Conservation (phyloP, 129 eudicot species). For the Pseudognaphalium luteoalbum region DNA sequence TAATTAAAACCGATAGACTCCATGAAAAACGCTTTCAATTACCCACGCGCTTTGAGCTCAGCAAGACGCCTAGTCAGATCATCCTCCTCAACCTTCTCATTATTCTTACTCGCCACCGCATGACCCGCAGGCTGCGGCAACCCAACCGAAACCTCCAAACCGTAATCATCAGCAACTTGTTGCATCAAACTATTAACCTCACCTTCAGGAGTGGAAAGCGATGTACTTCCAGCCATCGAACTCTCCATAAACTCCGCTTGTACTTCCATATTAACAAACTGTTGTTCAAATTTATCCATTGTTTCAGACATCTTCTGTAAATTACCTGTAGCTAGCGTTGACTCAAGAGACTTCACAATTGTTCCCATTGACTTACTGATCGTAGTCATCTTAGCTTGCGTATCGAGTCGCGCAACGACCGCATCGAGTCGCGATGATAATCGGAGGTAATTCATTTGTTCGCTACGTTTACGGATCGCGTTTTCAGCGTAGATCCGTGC, state of each 20-base stretch:
- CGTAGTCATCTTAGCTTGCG: slow-evolving; percentile 80
- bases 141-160: slow-evolving; percentile 85
- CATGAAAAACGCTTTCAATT: slow-evolving; percentile 6
- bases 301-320: slow-evolving; percentile 94
- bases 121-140: slow-evolving; percentile 83
- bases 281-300: slow-evolving; percentile 84
- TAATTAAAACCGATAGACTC: neutral
- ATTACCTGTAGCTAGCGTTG: slow-evolving; percentile 65
- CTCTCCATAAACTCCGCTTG: slow-evolving; percentile 97
- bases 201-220: slow-evolving; percentile 80
- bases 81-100: slow-evolving; percentile 83
- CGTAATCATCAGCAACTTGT: slow-evolving; percentile 97
- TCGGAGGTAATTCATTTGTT: slow-evolving; percentile 90
- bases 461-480: slow-evolving; percentile 90
- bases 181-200: slow-evolving; percentile 94
- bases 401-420: slow-evolving; percentile 78
- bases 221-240: slow-evolving; percentile 90
- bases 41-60: slow-evolving; percentile 88
- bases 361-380: slow-evolving; percentile 71
- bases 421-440: slow-evolving; percentile 86
- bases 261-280: slow-evolving; percentile 89
- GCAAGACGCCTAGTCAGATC: slow-evolving; percentile 82
- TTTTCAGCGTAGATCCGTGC: slow-evolving; percentile 89
- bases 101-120: slow-evolving; percentile 47
- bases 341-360: slow-evolving; percentile 81